Percentiles rank a stretch among this genome's conserved stretches.
Evolutionary conservation across 2,329 filamentous ascomycete species (phyloP).

Genomic region (Neofusicoccum ribis): DNA sequence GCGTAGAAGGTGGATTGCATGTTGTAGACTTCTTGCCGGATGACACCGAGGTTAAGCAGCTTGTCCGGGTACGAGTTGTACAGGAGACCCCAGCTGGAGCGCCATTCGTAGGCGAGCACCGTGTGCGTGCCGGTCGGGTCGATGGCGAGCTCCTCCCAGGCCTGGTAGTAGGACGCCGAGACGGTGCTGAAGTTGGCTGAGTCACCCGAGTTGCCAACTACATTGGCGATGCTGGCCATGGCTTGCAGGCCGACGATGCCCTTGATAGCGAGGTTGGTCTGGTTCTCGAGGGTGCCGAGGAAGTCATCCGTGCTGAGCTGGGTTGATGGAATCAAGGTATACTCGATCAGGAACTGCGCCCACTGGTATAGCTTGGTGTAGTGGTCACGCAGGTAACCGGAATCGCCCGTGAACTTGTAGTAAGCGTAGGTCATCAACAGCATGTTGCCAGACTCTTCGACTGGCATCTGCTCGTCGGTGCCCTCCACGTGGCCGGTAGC

Average conservation of each 20-base stretch:
- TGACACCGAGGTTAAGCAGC: constrained; percentile 27
- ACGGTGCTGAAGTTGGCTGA: constrained; percentile 24
- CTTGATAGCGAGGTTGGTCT: constrained; percentile 29
- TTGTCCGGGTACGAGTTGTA: constrained; percentile 34
- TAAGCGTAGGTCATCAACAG: constrained; percentile 23
- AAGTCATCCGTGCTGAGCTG: constrained; percentile 27
- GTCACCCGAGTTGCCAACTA: constrained; percentile 18
- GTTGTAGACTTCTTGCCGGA: constrained; percentile 28
- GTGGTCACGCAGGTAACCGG: constrained; percentile 21
- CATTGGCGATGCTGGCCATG: constrained; percentile 24
- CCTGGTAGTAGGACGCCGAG: constrained; percentile 22
- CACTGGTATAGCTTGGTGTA: constrained; percentile 25
- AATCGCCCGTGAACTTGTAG: constrained; percentile 22
- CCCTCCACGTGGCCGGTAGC: constrained; percentile 21
- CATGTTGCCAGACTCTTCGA: constrained; percentile 24
- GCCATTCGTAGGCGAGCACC: constrained; percentile 25
- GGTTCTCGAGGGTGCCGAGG: constrained; percentile 24
- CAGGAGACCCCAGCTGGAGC: constrained; percentile 26
- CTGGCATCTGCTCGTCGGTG: constrained; percentile 22
- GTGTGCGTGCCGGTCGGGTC: constrained; percentile 25
- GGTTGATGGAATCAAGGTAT: constrained; percentile 23
- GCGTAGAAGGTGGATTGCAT: constrained; percentile 33
- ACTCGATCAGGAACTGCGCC: constrained; percentile 24
- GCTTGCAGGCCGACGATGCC: constrained; percentile 27
- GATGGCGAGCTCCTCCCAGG: constrained; percentile 26